These are phyloP conservation scores for Amaranthus cruentus DNA, from an alignment of 148 eudicot species.

Conservation along the genomic window DNA sequence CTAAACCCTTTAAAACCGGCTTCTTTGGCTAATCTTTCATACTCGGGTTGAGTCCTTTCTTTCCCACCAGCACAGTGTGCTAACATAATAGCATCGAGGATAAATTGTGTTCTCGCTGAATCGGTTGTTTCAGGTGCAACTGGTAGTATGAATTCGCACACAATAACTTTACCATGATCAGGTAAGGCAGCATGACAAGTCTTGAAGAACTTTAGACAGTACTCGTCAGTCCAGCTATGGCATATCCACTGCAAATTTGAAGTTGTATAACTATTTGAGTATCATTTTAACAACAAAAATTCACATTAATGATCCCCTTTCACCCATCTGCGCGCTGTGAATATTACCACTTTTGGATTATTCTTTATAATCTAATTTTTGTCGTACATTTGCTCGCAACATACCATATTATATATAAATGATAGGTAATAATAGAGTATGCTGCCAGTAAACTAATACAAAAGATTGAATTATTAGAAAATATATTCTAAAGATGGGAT, in stretches of 20 bases:
- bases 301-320: no score
- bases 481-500: no score
- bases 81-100: conserved; percentile 74
- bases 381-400: no score
- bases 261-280: no score
- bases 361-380: no score
- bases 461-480: no score
- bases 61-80: conserved; percentile 85
- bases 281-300: no score
- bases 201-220: conserved; percentile 68
- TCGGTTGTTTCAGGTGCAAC: conserved; percentile 57
- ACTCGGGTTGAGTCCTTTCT: conserved; percentile 82
- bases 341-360: no score
- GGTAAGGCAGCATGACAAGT: conserved; percentile 73
- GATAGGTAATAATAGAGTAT: no score
- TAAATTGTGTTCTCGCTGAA: conserved; percentile 54
- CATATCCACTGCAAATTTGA: conserved; percentile 61
- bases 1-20: conserved; percentile 61
- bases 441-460: no score
- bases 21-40: conserved; percentile 58
- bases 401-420: no score
- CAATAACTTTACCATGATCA: conserved; percentile 69
- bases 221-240: conserved; percentile 86
- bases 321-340: no score
- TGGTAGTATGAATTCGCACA: conserved; percentile 70